Percentiles rank a stretch among this genome's conserved stretches.
Evolutionary conservation across 1,139 yeast species (phyloP).

Genomic region (Saccharomycopsis phalli): DNA sequence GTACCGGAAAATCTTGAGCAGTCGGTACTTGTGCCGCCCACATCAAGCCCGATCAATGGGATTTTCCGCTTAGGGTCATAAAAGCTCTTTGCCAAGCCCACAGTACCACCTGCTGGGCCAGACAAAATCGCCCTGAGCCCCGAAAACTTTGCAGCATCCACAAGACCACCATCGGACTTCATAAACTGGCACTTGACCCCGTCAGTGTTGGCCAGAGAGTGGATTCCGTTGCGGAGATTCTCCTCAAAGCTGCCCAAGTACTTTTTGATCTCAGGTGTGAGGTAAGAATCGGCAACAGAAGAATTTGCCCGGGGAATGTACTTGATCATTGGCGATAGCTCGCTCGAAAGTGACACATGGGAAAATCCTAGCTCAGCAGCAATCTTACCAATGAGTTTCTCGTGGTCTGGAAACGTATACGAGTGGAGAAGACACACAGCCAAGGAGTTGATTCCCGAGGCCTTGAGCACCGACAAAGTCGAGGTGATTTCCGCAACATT

Average conservation of each 20-base stretch:
- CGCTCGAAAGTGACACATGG: slow-evolving; percentile 56
- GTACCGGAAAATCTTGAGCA: slow-evolving; percentile 42
- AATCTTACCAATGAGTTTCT: slow-evolving; percentile 43
- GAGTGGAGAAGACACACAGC: slow-evolving; percentile 67
- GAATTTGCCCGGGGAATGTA: slow-evolving; percentile 65
- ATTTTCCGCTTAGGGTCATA: slow-evolving; percentile 33
- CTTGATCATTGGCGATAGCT: slow-evolving; percentile 67
- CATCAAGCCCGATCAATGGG: slow-evolving; percentile 49
- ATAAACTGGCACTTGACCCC: slow-evolving; percentile 36
- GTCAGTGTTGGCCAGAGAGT: slow-evolving; percentile 25
- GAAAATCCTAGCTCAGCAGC: slow-evolving; percentile 54
- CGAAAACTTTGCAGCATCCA: slow-evolving; percentile 39
- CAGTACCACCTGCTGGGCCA: slow-evolving; percentile 61
- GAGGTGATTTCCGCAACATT: slow-evolving; percentile 34
- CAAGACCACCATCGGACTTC: slow-evolving; percentile 57
- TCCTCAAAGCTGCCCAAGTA: slow-evolving; percentile 52
- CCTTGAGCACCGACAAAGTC: slow-evolving; percentile 33
- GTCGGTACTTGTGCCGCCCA: slow-evolving; percentile 60
- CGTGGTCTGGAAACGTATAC: slow-evolving; percentile 62
- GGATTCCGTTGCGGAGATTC: slow-evolving; percentile 49
- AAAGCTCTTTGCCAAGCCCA: slow-evolving; percentile 46
- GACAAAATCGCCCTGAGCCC: slow-evolving; percentile 47
- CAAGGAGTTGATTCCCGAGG: slow-evolving; percentile 50
- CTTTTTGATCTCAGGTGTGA: slow-evolving; percentile 62
- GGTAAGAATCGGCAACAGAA: slow-evolving; percentile 66